Percentiles rank a stretch among this genome's conserved stretches.
phyloP scores from a whole-genome alignment of 2,329 filamentous ascomycete genomes.

The Calonectria pseudoreteaudii region DNA sequence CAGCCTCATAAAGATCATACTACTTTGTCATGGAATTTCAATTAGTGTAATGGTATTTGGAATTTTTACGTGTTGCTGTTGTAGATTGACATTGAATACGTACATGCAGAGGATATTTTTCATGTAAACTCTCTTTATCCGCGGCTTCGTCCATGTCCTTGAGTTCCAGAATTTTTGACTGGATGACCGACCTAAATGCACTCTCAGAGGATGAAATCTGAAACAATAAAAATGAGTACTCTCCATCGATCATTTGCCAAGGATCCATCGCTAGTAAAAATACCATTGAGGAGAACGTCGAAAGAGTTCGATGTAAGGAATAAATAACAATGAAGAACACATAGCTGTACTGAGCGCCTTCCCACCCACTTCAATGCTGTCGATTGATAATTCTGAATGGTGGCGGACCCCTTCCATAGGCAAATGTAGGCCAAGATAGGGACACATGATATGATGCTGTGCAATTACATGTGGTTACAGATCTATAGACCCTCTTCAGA shows the following conservation, averaged over 20 bases:
- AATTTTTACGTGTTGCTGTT: background rate
- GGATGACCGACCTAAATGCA: background rate
- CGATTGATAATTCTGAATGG: slow-evolving; percentile 43
- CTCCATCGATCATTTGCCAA: slow-evolving; percentile 38
- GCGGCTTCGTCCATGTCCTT: background rate
- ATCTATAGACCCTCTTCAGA: slow-evolving; percentile 5
- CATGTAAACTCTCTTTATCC: background rate
- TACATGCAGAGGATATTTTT: background rate
- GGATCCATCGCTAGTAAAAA: slow-evolving; percentile 33
- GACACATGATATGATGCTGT: slow-evolving; percentile 65
- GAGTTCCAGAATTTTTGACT: background rate
- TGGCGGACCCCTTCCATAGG: slow-evolving; percentile 58
- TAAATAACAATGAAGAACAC: slow-evolving; percentile 70
- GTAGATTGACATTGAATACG: background rate
- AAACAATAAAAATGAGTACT: slow-evolving; percentile 37
- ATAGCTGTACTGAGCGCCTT: slow-evolving; percentile 67
- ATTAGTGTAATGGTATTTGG: background rate
- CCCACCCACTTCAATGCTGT: slow-evolving; percentile 64
- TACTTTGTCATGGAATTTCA: background rate
- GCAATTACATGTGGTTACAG: slow-evolving; percentile 58
- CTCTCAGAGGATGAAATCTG: background rate
- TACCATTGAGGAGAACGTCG: slow-evolving; percentile 49
- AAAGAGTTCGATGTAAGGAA: slow-evolving; percentile 70
- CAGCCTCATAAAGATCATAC: background rate
- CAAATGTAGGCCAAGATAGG: slow-evolving; percentile 66